Percentiles rank a stretch among this genome's conserved stretches.
phyloP scores from a whole-genome alignment of 2,329 filamentous ascomycete genomes.

The Cordyceps tenuipes region DNA sequence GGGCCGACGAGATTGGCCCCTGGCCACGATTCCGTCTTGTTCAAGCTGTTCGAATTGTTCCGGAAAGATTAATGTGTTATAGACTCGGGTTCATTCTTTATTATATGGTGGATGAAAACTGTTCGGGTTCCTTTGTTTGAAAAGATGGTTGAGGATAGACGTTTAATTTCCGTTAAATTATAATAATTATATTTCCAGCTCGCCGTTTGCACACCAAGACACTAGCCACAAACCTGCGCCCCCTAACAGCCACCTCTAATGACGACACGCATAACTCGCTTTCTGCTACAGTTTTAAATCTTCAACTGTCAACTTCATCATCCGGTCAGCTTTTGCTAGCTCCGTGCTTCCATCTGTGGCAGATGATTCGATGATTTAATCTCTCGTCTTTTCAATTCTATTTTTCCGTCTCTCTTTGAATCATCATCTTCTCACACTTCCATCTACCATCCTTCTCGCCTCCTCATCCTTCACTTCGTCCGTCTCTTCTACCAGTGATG shows the following conservation, averaged over 20 bases:
- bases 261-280: background rate
- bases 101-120: background rate
- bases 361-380: slow-evolving; percentile 5
- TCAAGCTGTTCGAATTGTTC: background rate
- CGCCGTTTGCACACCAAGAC: background rate
- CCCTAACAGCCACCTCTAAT: background rate
- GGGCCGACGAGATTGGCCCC: background rate
- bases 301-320: background rate
- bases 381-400: background rate
- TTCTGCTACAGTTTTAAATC: background rate
- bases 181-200: no score
- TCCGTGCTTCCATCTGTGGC: background rate
- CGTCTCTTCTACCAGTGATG: slow-evolving; percentile 17
- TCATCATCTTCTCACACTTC: background rate
- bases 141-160: background rate
- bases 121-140: background rate
- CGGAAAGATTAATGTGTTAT: background rate
- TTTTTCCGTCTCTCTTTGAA: slow-evolving; percentile 5
- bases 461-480: background rate
- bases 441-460: background rate
- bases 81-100: background rate
- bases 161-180: background rate
- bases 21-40: background rate
- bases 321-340: background rate
- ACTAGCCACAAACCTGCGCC: slow-evolving; percentile 4